phyloP scores from a whole-genome alignment of 495 filamentous ascomycete species.

The Trichoderma parareesei region DNA sequence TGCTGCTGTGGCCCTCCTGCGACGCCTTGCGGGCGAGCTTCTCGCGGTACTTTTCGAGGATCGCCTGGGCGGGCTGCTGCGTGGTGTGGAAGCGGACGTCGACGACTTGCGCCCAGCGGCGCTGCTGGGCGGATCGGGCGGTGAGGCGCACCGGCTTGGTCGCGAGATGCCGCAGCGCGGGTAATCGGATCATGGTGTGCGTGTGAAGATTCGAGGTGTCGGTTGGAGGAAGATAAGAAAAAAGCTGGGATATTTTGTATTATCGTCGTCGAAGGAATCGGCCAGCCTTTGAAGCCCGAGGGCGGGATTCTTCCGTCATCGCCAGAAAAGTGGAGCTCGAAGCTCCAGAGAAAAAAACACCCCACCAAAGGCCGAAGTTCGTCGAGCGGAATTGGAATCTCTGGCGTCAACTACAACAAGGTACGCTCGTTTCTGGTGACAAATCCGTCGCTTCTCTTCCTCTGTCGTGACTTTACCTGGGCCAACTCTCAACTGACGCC shows the following conservation, averaged over 20 bases:
- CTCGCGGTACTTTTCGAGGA: constrained; percentile 76
- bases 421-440: background rate
- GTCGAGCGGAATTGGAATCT: background rate
- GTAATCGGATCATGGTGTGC: background rate
- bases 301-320: constrained; percentile 8
- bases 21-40: constrained; percentile 82
- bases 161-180: background rate
- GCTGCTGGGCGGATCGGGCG: constrained; percentile 44
- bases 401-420: background rate
- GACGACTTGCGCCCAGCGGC: constrained; percentile 85
- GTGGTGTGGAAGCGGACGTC: constrained; percentile 80
- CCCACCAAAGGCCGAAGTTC: constrained; percentile 3
- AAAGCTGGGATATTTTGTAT: background rate
- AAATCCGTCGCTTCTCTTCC: background rate
- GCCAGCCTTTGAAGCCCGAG: background rate
- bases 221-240: background rate
- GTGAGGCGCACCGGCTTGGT: constrained; percentile 21
- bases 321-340: constrained; percentile 2
- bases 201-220: background rate
- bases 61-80: constrained; percentile 45
- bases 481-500: background rate
- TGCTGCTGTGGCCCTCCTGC: constrained; percentile 62
- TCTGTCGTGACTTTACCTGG: background rate
- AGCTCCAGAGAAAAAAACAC: constrained; percentile 4
- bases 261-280: no score